These are phyloP conservation scores for Colletotrichum echinochloae DNA, from an alignment of 2,329 filamentous ascomycete species.

Conservation along the genomic window DNA sequence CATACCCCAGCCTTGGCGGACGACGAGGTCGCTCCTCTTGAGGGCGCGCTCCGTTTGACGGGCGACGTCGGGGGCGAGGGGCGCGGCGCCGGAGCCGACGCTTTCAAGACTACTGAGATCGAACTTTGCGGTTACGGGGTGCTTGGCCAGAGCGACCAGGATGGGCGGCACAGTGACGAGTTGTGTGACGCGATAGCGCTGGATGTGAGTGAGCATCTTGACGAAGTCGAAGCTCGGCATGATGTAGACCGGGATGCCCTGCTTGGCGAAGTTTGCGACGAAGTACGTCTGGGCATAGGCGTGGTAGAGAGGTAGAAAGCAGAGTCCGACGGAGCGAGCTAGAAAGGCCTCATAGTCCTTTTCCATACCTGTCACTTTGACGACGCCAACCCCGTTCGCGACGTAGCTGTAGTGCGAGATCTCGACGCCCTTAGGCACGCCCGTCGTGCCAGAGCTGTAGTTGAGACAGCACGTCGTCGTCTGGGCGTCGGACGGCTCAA, in stretches of 20 bases:
- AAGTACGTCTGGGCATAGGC: slow-evolving; percentile 80
- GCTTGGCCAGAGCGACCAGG: slow-evolving; percentile 78
- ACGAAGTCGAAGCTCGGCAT: slow-evolving; percentile 84
- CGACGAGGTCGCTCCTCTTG: slow-evolving; percentile 45
- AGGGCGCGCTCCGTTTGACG: slow-evolving; percentile 67
- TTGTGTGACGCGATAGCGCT: slow-evolving; percentile 75
- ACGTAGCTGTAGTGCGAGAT: slow-evolving; percentile 84
- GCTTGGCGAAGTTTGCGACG: slow-evolving; percentile 67
- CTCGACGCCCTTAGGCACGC: slow-evolving; percentile 85
- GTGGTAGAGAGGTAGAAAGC: slow-evolving; percentile 83
- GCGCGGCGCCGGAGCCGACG: slow-evolving; percentile 77
- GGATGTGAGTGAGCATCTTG: slow-evolving; percentile 75
- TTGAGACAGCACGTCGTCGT: slow-evolving; percentile 76
- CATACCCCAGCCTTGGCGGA: slow-evolving; percentile 87
- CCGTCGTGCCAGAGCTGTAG: slow-evolving; percentile 84
- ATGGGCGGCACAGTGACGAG: slow-evolving; percentile 80
- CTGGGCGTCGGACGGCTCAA: slow-evolving; percentile 63
- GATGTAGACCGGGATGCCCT: slow-evolving; percentile 77
- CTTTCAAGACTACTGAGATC: slow-evolving; percentile 75
- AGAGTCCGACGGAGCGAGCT: slow-evolving; percentile 61
- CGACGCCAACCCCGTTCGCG: slow-evolving; percentile 74
- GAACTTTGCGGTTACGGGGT: slow-evolving; percentile 72
- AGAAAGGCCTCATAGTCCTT: slow-evolving; percentile 60
- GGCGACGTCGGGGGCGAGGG: slow-evolving; percentile 68
- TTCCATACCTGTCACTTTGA: slow-evolving; percentile 59